A percentile compares a stretch with the other conserved stretches of the same genome.
Conservation (phyloP, 805 yeast species). For the Myxozyma lipomycoides region DNA sequence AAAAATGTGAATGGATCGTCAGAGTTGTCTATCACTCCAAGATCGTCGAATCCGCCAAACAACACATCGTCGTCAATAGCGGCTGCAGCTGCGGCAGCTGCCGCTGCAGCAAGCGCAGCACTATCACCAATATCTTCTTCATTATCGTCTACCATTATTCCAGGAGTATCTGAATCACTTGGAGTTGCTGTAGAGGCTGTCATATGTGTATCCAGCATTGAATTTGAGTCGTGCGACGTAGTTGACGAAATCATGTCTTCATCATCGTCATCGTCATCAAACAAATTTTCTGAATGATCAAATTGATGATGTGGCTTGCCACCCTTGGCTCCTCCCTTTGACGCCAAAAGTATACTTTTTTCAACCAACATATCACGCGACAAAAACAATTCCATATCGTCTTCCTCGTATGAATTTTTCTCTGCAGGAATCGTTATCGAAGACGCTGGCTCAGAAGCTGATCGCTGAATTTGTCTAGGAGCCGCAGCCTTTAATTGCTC, state of each 20-base stretch:
- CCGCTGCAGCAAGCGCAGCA: not conserved
- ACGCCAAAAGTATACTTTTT: constrained; percentile 5
- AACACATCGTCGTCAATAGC: not conserved
- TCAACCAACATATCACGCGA: constrained; percentile 18
- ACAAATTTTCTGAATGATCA: not conserved
- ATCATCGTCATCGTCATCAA: constrained; percentile 17
- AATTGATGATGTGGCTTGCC: not conserved
- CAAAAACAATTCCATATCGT: constrained; percentile 21
- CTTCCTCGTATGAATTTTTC: constrained; percentile 24
- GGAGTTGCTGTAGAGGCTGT: not conserved
- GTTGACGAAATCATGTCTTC: constrained; percentile 22
- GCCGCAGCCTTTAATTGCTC: constrained; percentile 3
- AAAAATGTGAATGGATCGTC: constrained; percentile 23
- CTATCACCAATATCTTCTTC: not conserved
- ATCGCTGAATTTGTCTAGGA: constrained; percentile 3
- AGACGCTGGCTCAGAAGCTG: constrained; percentile 20
- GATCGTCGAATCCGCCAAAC: constrained; percentile 8
- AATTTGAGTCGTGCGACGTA: constrained; percentile 12
- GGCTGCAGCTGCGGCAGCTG: not conserved
- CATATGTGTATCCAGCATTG: not conserved
- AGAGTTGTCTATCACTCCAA: constrained; percentile 6
- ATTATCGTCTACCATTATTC: not conserved
- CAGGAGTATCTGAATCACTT: not conserved
- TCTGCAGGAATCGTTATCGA: constrained; percentile 26
- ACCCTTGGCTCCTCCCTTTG: not conserved